Evolutionary conservation across 2,329 filamentous ascomycete genomes (phyloP).

Genomic region (Macrophomina tecta): DNA sequence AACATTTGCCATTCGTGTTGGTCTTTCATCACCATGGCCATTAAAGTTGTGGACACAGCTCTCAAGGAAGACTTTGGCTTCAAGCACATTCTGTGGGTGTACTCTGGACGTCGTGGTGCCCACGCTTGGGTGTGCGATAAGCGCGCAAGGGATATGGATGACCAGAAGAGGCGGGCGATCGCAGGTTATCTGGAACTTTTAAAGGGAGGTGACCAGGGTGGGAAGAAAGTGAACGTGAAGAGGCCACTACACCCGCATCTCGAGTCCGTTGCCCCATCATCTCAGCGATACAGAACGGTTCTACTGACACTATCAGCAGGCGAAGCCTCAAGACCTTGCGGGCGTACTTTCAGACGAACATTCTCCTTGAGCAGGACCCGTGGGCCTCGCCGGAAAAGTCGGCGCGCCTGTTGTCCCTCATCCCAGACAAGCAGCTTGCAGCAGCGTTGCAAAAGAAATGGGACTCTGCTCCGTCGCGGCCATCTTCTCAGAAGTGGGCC

Average conservation of each 20-base stretch:
- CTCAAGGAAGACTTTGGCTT: constrained; percentile 95
- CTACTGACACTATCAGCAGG: constrained; percentile 45
- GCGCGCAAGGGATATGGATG: constrained; percentile 81
- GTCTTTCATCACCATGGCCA: constrained; percentile 97
- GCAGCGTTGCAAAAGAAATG: constrained; percentile 87
- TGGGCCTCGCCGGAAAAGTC: constrained; percentile 75
- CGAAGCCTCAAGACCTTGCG: constrained; percentile 87
- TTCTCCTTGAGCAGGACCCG: constrained; percentile 85
- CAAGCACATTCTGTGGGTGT: constrained; percentile 97
- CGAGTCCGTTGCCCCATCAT: constrained; percentile 56
- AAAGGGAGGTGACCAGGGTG: constrained; percentile 82
- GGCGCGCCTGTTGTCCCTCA: constrained; percentile 79
- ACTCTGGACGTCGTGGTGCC: constrained; percentile 92
- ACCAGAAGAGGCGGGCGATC: constrained; percentile 82
- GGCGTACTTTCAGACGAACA: constrained; percentile 80
- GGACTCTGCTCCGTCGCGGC: constrained; percentile 79
- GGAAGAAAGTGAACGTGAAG: constrained; percentile 83
- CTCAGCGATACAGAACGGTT: not conserved
- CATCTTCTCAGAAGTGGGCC: constrained; percentile 84
- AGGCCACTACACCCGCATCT: constrained; percentile 91
- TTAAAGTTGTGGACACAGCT: constrained; percentile 88
- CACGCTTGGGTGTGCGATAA: constrained; percentile 99
- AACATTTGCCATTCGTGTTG: constrained; percentile 95
- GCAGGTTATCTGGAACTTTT: constrained; percentile 89
- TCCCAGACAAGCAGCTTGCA: constrained; percentile 80